A percentile compares a stretch with the other conserved stretches of the same genome.
Conservation (phyloP, 768 basidiomycete genomes). For the Amylocystis lapponica region DNA sequence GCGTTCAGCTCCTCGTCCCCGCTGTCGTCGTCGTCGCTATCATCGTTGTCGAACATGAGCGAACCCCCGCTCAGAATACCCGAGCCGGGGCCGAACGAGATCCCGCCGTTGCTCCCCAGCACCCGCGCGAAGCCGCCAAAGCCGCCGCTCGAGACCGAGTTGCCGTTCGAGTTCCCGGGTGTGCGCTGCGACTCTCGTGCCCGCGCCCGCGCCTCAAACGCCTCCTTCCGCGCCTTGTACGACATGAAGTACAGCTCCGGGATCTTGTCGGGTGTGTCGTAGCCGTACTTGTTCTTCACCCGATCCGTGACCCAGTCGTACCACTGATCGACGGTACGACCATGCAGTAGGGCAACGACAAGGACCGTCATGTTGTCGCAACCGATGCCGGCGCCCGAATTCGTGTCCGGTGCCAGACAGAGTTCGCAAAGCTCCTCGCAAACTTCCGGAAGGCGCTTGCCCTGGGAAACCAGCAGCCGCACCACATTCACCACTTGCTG, state of each 20-base stretch:
- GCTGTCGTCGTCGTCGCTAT: conserved; percentile 56
- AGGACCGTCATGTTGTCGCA: conserved; percentile 99
- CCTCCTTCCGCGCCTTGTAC: conserved; percentile 58
- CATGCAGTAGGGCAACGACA: conserved; percentile 82
- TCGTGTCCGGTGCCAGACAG: conserved; percentile 91
- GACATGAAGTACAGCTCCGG: conserved; percentile 74
- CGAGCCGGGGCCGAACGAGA: conserved; percentile 56
- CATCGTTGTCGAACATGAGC: conserved; percentile 67
- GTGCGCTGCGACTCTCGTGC: conserved; percentile 17
- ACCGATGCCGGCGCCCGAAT: conserved; percentile 86
- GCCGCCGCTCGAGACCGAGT: conserved; percentile 14
- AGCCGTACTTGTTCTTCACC: conserved; percentile 70
- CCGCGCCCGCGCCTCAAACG: conserved; percentile 40
- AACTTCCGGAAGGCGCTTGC: conserved; percentile 75
- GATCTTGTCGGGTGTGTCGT: conserved; percentile 65
- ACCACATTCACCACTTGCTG: conserved; percentile 91
- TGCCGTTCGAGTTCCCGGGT: conserved; percentile 9
- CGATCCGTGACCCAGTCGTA: conserved; percentile 83
- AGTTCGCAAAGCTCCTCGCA: conserved; percentile 87
- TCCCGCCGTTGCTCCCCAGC: conserved; percentile 52
- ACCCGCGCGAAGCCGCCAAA: conserved; percentile 50
- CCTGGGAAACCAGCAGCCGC: conserved; percentile 73
- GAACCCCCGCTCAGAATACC: conserved; percentile 46
- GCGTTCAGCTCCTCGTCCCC: conserved; percentile 23
- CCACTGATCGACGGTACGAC: conserved; percentile 90